Evolutionary conservation across 805 yeast species (phyloP), one percentile per base, ranked within the genome.

Genomic region (Starmerella potacharoeniae): DNA sequence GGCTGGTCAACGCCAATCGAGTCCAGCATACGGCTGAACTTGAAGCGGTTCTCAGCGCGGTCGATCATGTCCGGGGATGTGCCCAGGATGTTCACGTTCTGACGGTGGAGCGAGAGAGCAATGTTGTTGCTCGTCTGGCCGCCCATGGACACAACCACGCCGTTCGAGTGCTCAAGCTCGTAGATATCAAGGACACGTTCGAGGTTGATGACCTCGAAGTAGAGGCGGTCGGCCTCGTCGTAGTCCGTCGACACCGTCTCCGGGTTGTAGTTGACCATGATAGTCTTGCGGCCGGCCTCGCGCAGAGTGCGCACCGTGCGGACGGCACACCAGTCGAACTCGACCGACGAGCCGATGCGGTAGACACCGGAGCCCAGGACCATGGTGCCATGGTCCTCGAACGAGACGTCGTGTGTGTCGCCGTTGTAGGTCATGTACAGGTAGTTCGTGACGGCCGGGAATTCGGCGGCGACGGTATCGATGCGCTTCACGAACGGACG

Each of bases 281-380:
- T 84, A 43, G 97, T 91, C 76, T 89, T 91, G 68, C 79, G 76
- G 56, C 90, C 88, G 69, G 81, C 79, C 63, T 84, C 84, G 66
- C 98, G 82, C 68, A 91, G 77, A 42, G 97, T 88, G 74, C 97
- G 82, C 60, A 89, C 93, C 48, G 97, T 93, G 61, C 96, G 81
- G 56, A 91, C 98, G 48, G 97, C 97, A 81, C 98, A 91, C 97
- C 97, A 91, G 75, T 91, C 98, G 69, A 91, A 91, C 73, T 91
- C 98, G 59, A 91, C 98, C 34, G 97, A 91, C 6, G 97, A 93
- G 65, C 98, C 98, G 69, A 91, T 91, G 75, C 98, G 83, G 79
- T 91, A 91, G 46, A 93, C 98, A 78, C 98, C 98, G 5, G 97
- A 89, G 62, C 97, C 97, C 57, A 91, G 77, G 44, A 91, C 98